These are phyloP conservation scores for Thalassiosira ordinaria DNA, from an alignment of 352 stramenopile species.

Conservation along the genomic window DNA sequence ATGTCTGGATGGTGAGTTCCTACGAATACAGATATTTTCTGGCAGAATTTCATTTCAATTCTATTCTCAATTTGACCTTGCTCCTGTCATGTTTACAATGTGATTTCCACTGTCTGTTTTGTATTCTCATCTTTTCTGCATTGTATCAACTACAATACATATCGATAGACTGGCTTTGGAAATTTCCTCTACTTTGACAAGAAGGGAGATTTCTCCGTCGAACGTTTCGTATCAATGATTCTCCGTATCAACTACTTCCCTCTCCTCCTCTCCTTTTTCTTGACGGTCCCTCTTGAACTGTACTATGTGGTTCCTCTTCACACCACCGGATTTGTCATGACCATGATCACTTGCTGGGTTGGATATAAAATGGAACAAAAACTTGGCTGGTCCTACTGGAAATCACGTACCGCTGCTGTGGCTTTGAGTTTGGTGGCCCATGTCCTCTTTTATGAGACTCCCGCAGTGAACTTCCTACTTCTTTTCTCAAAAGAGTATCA, in stretches of 20 bases:
- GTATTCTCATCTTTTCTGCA: no score
- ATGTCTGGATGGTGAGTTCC: conserved; percentile 74
- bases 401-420: conserved; percentile 53
- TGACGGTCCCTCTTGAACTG: conserved; percentile 66
- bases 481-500: conserved; percentile 76
- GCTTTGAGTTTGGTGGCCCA: conserved; percentile 59
- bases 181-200: conserved; percentile 85
- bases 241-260: conserved; percentile 85
- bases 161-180: conserved; percentile 77
- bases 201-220: conserved; percentile 73
- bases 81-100: no score
- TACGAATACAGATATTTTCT: no score
- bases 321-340: conserved; percentile 75
- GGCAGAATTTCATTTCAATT: no score
- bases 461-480: conserved; percentile 59
- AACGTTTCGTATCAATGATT: conserved; percentile 77
- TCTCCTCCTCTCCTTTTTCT: conserved; percentile 71
- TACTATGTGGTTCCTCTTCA: conserved; percentile 85
- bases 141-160: no score
- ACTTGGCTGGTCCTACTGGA: conserved; percentile 62
- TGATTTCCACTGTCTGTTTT: no score
- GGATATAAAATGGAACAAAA: conserved; percentile 40
- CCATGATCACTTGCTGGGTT: conserved; percentile 72
- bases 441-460: conserved; percentile 77
- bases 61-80: no score